Base-by-base conservation (phyloP, 1,139 yeast species). In the Kodamaea sp. region DNA sequence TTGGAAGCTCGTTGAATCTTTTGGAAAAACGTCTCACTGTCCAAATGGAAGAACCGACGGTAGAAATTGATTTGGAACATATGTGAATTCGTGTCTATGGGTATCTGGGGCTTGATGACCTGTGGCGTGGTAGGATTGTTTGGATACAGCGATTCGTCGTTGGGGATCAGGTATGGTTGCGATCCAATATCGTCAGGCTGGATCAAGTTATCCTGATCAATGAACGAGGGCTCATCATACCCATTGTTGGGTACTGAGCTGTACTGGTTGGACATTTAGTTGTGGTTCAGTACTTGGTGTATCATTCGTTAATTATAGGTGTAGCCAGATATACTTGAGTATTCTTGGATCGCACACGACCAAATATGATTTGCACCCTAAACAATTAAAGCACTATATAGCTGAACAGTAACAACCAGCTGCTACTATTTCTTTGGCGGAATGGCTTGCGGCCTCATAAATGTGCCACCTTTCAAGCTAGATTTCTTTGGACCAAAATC, bases 31-130 rank as follows among this genome's bases (percentile, higher is more conserved):
- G 78, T 79, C 13, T 61, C 66, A 8, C 87, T 78, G 43, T 80
- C 82, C 34, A 84, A 68, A 50, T 83, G 84, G 53, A 82, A 83
- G 54, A 63, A 80, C 41, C 68, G 66, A 38, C 81, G 59, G 51
- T 81, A 81, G 53, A 75, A 78, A 37, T 66, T 70, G 34, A 79
- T 61, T 23, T 78, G 75, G 50, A 80, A 75, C 50, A 75, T 61
- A 25, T 77, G 78, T n/a, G 65, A 53, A 24, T 53, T 61, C 31
- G 42, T 16, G 18, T 42, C 44, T 13, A 43, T 39, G 8, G 51
- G 50, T 4, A 43, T 34, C 31, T 50, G 56, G 10, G 61, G 61
- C 26, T 43, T 42, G 19, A 54, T 34, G 13, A 46, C 49, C 15
- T 46, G 43, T 12, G 55, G 50, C 36, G 31, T 21, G 37, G 40